Percentiles rank a stretch among this genome's conserved stretches.
phyloP scores from a whole-genome alignment of 495 filamentous ascomycete genomes.

The Neurospora discreta region DNA sequence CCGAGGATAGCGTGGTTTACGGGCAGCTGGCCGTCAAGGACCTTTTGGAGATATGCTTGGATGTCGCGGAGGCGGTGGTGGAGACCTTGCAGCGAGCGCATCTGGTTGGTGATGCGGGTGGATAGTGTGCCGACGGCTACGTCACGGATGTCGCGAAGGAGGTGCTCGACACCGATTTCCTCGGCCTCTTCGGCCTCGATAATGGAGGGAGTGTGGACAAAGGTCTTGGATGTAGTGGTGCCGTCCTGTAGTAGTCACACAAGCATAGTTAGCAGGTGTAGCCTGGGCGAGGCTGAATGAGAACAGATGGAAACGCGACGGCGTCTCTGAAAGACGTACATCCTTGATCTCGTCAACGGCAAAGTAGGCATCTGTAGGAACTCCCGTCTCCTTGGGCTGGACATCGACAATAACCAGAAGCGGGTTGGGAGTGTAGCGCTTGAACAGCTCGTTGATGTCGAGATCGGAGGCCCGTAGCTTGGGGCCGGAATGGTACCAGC shows the following conservation, averaged over 20 bases:
- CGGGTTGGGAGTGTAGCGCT: conserved; percentile 94
- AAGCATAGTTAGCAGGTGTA: background rate
- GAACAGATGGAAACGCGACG: background rate
- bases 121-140: conserved; percentile 97
- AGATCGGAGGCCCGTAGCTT: conserved; percentile 95
- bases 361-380: conserved; percentile 98
- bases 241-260: conserved; percentile 57
- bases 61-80: conserved; percentile 95
- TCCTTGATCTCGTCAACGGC: conserved; percentile 99
- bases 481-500: conserved; percentile 98
- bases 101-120: conserved; percentile 92
- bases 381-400: conserved; percentile 94
- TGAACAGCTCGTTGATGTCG: conserved; percentile 99
- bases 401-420: conserved; percentile 97
- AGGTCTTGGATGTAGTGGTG: conserved; percentile 92
- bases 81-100: conserved; percentile 93
- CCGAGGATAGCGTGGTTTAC: conserved; percentile 96
- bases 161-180: conserved; percentile 97
- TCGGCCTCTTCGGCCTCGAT: conserved; percentile 99
- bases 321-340: conserved; percentile 44
- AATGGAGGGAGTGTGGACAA: conserved; percentile 97
- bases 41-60: conserved; percentile 88
- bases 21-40: conserved; percentile 80
- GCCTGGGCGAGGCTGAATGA: background rate
- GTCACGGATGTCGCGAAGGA: conserved; percentile 94